Evolutionary conservation across 345 rosid genomes (phyloP).

Genomic region (Aethionema arabicum): DNA sequence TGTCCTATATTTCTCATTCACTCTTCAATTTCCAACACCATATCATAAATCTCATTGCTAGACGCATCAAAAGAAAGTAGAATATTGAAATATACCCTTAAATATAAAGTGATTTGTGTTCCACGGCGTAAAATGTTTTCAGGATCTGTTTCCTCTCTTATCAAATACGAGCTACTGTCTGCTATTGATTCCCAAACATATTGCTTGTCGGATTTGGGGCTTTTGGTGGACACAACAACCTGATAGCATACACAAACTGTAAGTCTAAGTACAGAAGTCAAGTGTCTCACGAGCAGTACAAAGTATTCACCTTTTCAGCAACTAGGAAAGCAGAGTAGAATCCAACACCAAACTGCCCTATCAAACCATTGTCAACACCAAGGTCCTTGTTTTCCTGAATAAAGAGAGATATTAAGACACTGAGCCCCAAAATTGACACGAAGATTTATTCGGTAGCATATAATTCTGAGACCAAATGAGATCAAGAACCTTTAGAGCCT

Average conservation of each 20-base stretch:
- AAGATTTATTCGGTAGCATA: background rate
- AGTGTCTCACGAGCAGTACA: background rate
- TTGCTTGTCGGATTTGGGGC: slow-evolving; percentile 94
- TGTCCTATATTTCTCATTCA: background rate
- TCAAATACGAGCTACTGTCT: slow-evolving; percentile 83
- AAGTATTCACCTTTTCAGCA: slow-evolving; percentile 71
- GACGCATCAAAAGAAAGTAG: background rate
- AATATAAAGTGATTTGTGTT: slow-evolving; percentile 84
- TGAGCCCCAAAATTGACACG: background rate
- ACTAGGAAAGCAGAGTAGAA: slow-evolving; percentile 98
- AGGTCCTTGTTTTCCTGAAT: slow-evolving; percentile 81
- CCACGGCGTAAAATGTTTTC: slow-evolving; percentile 77
- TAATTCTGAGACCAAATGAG: background rate
- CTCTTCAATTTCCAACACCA: too few species aligned
- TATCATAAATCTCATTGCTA: background rate
- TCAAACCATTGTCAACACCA: slow-evolving; percentile 86
- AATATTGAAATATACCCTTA: slow-evolving; percentile 52
- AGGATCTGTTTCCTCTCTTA: slow-evolving; percentile 85
- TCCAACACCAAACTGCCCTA: slow-evolving; percentile 99
- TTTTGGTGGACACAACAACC: slow-evolving; percentile 94
- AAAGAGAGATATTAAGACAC: background rate
- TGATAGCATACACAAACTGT: slow-evolving; percentile 31
- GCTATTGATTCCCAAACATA: slow-evolving; percentile 93
- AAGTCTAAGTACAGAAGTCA: background rate
- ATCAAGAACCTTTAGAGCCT: slow-evolving; percentile 76